A percentile compares a stretch with the other conserved stretches of the same genome.
These are phyloP conservation scores for Tilletia setariae DNA, from an alignment of 1,284 basidiomycete genomes.

Conservation along the genomic window DNA sequence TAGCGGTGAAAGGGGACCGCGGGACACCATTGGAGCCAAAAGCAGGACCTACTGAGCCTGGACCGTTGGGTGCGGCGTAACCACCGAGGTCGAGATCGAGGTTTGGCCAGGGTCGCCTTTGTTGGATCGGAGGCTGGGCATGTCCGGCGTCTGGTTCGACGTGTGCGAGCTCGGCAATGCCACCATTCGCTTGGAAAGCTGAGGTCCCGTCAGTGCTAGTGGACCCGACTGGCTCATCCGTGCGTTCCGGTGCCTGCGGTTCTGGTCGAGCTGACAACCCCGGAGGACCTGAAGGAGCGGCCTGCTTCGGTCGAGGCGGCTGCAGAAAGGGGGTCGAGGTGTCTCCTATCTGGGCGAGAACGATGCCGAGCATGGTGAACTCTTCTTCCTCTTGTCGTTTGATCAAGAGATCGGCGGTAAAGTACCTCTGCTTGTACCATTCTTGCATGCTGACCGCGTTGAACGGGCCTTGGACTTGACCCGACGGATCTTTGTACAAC, in stretches of 20 bases:
- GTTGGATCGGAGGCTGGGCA: not conserved
- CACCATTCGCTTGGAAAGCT: too few relatives aligned
- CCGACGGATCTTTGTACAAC: conserved; percentile 87
- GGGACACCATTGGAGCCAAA: conserved; percentile 3
- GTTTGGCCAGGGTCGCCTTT: conserved; percentile 7
- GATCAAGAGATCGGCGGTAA: conserved; percentile 78
- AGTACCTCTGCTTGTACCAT: conserved; percentile 90
- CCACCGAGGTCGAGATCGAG: conserved; percentile 5
- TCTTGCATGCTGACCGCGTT: conserved; percentile 87
- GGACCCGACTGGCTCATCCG: too few relatives aligned
- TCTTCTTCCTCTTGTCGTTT: conserved; percentile 62
- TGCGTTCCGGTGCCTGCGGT: too few relatives aligned
- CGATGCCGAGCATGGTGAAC: conserved; percentile 54
- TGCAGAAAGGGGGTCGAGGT: conserved; percentile 54
- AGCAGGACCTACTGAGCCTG: not conserved
- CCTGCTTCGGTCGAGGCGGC: conserved; percentile 28
- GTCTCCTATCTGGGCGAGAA: conserved; percentile 52
- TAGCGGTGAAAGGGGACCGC: conserved; percentile 16
- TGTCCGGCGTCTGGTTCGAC: not conserved
- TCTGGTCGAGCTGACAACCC: not conserved
- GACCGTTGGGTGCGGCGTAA: not conserved
- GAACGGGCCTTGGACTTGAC: conserved; percentile 92
- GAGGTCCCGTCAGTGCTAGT: too few relatives aligned
- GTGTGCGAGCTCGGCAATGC: too few relatives aligned
- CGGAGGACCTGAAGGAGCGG: not conserved